These are phyloP conservation scores for Mortierella sp. DNA, from an alignment of 371 early-diverging fungal species.

Conservation along the genomic window DNA sequence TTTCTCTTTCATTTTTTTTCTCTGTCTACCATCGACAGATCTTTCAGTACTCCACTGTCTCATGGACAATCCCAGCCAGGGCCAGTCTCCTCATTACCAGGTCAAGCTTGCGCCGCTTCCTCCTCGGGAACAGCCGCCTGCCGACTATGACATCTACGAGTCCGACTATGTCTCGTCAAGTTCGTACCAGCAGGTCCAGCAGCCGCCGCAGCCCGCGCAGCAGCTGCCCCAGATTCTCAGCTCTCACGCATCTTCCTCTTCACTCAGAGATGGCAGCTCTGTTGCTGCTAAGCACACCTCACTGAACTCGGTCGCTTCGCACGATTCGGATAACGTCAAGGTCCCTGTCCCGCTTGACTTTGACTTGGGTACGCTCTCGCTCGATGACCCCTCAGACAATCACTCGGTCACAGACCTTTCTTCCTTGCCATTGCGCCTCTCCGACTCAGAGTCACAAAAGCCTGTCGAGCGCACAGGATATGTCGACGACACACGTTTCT, in stretches of 20 bases:
- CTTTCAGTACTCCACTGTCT: background rate
- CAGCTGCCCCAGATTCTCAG: conserved; percentile 2
- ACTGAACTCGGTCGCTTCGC: conserved; percentile 2
- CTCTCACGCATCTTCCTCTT: conserved; percentile 22
- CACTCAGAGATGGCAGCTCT: conserved; percentile 16
- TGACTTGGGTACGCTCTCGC: conserved; percentile 28
- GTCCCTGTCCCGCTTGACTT: conserved; percentile 42
- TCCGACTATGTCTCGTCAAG: conserved; percentile 8
- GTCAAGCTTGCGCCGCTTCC: conserved; percentile 29
- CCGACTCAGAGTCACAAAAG: conserved; percentile 26
- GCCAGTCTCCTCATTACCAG: conserved; percentile 6
- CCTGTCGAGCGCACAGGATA: conserved; percentile 44
- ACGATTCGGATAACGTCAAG: conserved; percentile 22
- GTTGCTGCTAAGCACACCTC: background rate
- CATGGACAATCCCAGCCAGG: background rate
- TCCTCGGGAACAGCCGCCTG: background rate
- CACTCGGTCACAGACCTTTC: conserved; percentile 2
- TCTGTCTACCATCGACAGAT: background rate
- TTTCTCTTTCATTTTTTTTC: background rate
- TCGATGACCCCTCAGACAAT: conserved; percentile 9
- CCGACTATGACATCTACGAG: conserved; percentile 22
- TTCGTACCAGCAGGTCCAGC: background rate
- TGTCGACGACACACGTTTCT: conserved; percentile 37
- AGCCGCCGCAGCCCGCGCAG: conserved; percentile 10
- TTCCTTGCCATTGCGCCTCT: conserved; percentile 34